Evolutionary conservation across 495 filamentous ascomycete species (phyloP).

Genomic region (Podospora sp.): DNA sequence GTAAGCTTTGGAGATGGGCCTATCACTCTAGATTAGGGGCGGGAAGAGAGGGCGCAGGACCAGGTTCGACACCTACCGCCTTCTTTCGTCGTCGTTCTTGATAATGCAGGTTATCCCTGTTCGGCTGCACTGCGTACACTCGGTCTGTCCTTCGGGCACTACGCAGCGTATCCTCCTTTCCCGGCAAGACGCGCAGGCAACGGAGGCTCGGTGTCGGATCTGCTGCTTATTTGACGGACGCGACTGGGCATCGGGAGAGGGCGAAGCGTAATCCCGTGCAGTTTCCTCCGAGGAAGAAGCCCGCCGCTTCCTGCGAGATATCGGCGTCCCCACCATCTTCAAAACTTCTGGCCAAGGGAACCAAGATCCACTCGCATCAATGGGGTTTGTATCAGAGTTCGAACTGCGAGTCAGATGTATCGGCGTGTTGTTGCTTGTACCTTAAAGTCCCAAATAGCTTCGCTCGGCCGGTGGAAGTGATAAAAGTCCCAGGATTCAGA

Average conservation of each 20-base stretch:
- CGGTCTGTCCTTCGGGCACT: conserved; percentile 53
- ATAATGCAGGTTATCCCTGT: conserved; percentile 56
- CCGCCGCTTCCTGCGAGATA: conserved; percentile 25
- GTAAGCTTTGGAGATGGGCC: conserved; percentile 59
- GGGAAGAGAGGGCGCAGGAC: neutral
- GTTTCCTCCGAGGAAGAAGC: conserved; percentile 32
- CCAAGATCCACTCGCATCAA: neutral
- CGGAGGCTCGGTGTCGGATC: conserved; percentile 43
- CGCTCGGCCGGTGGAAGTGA: neutral
- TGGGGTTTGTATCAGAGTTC: neutral
- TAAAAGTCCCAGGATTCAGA: neutral
- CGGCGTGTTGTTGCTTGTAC: neutral
- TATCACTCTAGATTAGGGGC: conserved; percentile 25
- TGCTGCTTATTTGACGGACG: conserved; percentile 37
- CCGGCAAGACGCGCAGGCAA: conserved; percentile 48
- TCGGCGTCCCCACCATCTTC: conserved; percentile 17
- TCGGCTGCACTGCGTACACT: conserved; percentile 56
- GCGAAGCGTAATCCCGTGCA: conserved; percentile 33
- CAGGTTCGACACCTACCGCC: conserved; percentile 39
- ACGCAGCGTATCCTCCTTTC: conserved; percentile 60
- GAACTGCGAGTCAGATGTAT: neutral
- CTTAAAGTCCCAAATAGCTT: neutral
- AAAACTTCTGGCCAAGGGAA: neutral
- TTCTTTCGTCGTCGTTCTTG: conserved; percentile 58
- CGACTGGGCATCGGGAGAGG: conserved; percentile 24